These are phyloP conservation scores for Aegilops bicornis DNA, from an alignment of 176 grass and related monocot species.

Conservation along the genomic window DNA sequence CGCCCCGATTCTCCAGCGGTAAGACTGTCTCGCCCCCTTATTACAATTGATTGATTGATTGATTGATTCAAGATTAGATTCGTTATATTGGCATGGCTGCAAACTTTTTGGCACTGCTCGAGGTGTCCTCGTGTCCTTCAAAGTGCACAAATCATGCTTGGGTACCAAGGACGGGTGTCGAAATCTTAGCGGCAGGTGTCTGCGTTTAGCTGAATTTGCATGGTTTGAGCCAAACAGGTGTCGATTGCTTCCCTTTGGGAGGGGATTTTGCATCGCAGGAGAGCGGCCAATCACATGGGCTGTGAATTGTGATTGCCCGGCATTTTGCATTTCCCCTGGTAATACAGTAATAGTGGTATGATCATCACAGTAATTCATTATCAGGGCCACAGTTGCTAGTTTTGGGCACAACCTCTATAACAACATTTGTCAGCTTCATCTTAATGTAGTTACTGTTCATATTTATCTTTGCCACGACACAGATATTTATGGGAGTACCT, in stretches of 20 bases:
- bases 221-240: constrained; percentile 32
- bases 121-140: constrained; percentile 38
- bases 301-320: constrained; percentile 16
- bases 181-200: neutral
- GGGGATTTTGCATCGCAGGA: neutral
- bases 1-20: constrained; percentile 12
- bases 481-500: neutral
- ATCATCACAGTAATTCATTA: neutral
- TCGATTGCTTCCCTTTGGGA: constrained; percentile 29
- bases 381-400: neutral
- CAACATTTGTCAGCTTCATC: neutral
- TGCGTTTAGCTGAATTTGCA: constrained; percentile 7
- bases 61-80: constrained; percentile 25
- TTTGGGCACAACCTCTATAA: neutral
- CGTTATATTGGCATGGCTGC: neutral
- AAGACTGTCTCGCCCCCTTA: constrained; percentile 1
- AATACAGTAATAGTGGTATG: neutral
- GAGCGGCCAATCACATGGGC: constrained; percentile 34
- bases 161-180: constrained; percentile 24
- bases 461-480: neutral
- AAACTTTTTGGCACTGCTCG: constrained; percentile 22
- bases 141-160: constrained; percentile 14
- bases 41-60: neutral
- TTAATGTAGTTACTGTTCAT: neutral
- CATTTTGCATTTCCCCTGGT: constrained; percentile 1